A percentile compares a stretch with the other conserved stretches of the same genome.
Conservation (phyloP, 306 rosid species). For the Abrus pulchellus region DNA sequence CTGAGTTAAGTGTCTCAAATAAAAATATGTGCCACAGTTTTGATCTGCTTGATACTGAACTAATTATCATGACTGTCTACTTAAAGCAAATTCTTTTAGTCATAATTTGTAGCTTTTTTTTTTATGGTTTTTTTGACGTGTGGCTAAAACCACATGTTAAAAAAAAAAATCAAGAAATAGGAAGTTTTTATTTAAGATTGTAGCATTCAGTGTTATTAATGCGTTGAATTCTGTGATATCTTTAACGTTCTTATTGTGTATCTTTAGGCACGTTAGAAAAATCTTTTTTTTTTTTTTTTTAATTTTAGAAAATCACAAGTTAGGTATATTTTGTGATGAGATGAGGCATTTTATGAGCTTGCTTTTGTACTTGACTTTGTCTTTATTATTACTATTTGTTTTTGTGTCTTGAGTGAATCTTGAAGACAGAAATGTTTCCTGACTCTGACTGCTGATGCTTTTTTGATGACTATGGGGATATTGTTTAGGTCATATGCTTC, state of each 20-base stretch:
- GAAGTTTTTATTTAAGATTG: no score
- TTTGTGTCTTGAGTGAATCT: slow-evolving; percentile 17
- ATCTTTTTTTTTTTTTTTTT: no score
- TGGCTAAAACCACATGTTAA: no score
- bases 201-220: no score
- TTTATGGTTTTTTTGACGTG: no score
- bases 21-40: background rate
- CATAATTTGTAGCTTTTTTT: no score
- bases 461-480: background rate
- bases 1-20: background rate
- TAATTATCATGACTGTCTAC: background rate
- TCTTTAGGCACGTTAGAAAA: no score
- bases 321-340: slow-evolving; percentile 21
- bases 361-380: background rate
- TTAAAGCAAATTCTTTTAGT: background rate
- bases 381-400: no score
- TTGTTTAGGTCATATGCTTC: no score
- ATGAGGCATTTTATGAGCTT: background rate
- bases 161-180: no score
- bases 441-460: background rate
- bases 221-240: no score
- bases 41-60: slow-evolving; percentile 12
- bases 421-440: background rate
- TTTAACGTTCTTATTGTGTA: no score
- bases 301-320: background rate